Conservation (phyloP, 768 basidiomycete species). For the Royoungia palumana region DNA sequence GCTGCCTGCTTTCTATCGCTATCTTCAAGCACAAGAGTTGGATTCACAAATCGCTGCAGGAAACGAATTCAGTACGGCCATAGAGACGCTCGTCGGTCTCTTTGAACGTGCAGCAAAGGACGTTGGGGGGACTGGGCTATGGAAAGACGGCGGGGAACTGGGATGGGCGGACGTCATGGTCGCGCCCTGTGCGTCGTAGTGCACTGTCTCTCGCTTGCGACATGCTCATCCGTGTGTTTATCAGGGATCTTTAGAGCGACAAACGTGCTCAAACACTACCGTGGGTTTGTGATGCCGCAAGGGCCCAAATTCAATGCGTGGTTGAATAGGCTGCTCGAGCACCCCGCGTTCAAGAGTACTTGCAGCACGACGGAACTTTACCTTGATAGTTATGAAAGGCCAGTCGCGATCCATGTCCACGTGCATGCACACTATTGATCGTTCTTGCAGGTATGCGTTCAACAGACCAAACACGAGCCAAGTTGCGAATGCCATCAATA, state of each 20-base stretch:
- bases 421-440: too few relatives aligned
- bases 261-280: too few relatives aligned
- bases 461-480: constrained; percentile 77
- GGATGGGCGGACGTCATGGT: constrained; percentile 67
- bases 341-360: constrained; percentile 69
- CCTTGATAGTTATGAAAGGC: constrained; percentile 71
- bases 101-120: constrained; percentile 52
- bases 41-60: constrained; percentile 48
- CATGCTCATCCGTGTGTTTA: too few relatives aligned
- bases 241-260: too few relatives aligned
- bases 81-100: constrained; percentile 50
- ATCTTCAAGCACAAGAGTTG: constrained; percentile 63
- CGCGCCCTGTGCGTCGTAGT: constrained; percentile 56
- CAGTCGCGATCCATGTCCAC: too few relatives aligned
- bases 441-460: constrained; percentile 57
- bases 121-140: constrained; percentile 60
- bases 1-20: constrained; percentile 74
- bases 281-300: constrained; percentile 56
- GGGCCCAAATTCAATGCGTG: constrained; percentile 51
- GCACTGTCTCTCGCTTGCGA: too few relatives aligned
- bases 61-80: constrained; percentile 51
- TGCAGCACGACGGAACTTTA: constrained; percentile 67
- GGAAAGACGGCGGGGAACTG: constrained; percentile 52
- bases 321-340: constrained; percentile 49
- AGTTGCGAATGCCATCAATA: constrained; percentile 72